Conservation (phyloP, 208 protist genomes). For the Leishmania arabica region DNA sequence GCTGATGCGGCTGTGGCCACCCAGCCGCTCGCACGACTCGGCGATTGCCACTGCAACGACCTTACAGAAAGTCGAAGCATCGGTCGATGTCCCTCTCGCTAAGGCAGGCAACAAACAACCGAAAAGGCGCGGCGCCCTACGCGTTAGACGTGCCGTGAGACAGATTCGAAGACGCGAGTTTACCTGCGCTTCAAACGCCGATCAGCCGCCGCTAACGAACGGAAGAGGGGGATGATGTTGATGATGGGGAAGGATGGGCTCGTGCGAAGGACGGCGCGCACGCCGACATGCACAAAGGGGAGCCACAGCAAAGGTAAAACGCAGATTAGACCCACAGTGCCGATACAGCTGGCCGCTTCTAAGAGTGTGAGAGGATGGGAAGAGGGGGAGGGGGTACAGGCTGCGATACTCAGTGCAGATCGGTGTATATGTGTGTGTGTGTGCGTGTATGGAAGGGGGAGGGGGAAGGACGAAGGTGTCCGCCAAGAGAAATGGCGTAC, state of each 20-base stretch:
- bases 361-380: background rate
- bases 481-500: background rate
- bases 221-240: background rate
- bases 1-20: background rate
- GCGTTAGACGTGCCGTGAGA: background rate
- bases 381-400: background rate
- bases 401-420: background rate
- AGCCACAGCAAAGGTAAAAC: background rate
- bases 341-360: background rate
- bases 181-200: background rate
- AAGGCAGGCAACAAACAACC: background rate
- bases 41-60: constrained; percentile 1
- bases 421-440: background rate
- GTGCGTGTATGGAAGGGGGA: background rate
- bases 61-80: constrained; percentile 9
- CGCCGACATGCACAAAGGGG: background rate
- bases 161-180: background rate
- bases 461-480: background rate
- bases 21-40: constrained; percentile 5
- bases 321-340: background rate
- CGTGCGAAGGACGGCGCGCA: background rate
- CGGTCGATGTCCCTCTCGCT: background rate
- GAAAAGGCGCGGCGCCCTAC: background rate
- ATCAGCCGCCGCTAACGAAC: background rate
- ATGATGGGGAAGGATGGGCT: background rate